Conservation (phyloP, 1,284 basidiomycete species). For the Puccinia hordei region DNA sequence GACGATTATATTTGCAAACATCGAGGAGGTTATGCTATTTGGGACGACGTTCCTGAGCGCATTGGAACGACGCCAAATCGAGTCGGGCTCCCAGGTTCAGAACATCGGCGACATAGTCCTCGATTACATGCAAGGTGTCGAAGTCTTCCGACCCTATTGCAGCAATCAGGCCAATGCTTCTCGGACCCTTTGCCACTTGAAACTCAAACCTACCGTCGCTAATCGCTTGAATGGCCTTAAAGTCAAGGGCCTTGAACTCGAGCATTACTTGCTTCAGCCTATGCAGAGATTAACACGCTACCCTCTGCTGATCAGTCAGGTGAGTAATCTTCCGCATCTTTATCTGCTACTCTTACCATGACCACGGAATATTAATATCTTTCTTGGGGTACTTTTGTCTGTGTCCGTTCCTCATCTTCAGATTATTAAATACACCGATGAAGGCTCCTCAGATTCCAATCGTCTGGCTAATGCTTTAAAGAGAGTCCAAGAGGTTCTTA, state of each 20-base stretch:
- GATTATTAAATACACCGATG: slow-evolving; percentile 47
- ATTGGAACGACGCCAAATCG: slow-evolving; percentile 15
- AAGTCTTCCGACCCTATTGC: slow-evolving; percentile 45
- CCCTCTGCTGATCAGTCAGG: slow-evolving; percentile 46
- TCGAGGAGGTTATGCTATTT: slow-evolving; percentile 48
- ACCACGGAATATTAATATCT: neutral
- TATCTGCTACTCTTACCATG: neutral
- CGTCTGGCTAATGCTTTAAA: slow-evolving; percentile 24
- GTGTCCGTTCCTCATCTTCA: neutral
- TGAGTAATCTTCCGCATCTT: neutral
- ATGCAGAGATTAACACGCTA: slow-evolving; percentile 51
- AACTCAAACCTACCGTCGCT: neutral
- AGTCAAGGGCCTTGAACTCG: slow-evolving; percentile 47
- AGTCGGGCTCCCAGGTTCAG: neutral
- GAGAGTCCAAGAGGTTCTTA: slow-evolving; percentile 34
- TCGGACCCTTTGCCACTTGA: slow-evolving; percentile 7
- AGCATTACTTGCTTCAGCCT: slow-evolving; percentile 47
- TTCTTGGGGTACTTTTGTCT: neutral
- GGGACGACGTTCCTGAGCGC: slow-evolving; percentile 45
- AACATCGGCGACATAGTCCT: slow-evolving; percentile 25
- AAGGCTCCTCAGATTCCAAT: neutral
- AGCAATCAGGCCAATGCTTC: slow-evolving; percentile 47
- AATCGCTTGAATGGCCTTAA: slow-evolving; percentile 13
- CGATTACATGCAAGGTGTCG: slow-evolving; percentile 39
- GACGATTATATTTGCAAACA: slow-evolving; percentile 41